Evolutionary conservation across 805 yeast genomes (phyloP), one percentile per base, ranked within the genome.

Genomic region (Brettanomyces naardenensis): DNA sequence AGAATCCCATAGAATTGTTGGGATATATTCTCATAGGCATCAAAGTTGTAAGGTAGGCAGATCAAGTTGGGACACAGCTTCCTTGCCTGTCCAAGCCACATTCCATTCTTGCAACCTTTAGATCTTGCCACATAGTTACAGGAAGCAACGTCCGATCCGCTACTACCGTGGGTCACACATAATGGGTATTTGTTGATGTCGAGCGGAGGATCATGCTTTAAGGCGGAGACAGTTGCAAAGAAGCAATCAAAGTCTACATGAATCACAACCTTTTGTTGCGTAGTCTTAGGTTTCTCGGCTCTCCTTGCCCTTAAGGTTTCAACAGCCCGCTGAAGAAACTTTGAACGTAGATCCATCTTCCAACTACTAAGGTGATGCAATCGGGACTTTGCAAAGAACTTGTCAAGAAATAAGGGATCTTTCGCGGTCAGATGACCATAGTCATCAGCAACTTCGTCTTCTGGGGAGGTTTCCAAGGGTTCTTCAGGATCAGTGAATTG

Each of bases 201-300:
- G 14, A 80, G 52, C 3, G 75, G 66, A 0, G 82, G 80, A 6
- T 38, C 23, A 30, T 66, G 62, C 13, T 61, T 65, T 38, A 78
- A 59, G 3, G 85, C 72, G 0, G 96, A 83, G 0, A 82, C 96
- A 0, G 94, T 71, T 2, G 89, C 97, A 60, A 90, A 90, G 51
- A 92, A 90, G 46, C 95, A 87, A 56, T 90, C 98, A 57, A 88
- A 90, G 56, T 90, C 98, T 25, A 90, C 69, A 56, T 90, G 97
- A 38, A 89, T 54, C 7, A 89, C 72, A 1, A 70, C 53, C 36
- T 31, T 39, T 3, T 40, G 19, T 2, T 28, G 11, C 0, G 27
- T 14, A 25, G 49, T 51, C 4, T 22, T 17, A 30, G 42, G 7
- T 14, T 20, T 21, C 25, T 10, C 18, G 4, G 22, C 9, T 6